phyloP scores from a whole-genome alignment of 495 filamentous ascomycete species.

The Letharia lupina region DNA sequence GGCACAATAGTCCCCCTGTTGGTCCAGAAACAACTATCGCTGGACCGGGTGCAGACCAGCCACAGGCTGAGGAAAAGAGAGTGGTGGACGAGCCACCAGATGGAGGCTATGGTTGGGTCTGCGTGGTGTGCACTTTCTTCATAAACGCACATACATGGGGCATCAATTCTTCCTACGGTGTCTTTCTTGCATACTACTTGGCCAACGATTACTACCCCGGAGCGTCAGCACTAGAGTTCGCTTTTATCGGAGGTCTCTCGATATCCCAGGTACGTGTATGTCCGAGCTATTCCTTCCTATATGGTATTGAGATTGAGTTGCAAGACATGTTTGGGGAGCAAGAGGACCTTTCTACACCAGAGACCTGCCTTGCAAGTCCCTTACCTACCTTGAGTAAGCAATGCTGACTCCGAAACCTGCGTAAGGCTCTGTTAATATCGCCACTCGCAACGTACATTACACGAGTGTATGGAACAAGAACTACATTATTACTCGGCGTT shows the following conservation, averaged over 20 bases:
- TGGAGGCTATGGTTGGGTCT: constrained; percentile 56
- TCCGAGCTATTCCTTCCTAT: too few relatives aligned
- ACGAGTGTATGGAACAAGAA: constrained; percentile 42
- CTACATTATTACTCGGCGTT: constrained; percentile 46
- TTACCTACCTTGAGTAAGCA: too few relatives aligned
- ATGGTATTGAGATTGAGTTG: too few relatives aligned
- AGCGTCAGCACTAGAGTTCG: constrained; percentile 49
- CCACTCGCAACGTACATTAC: constrained; percentile 49
- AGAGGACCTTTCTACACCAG: too few relatives aligned
- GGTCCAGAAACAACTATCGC: neutral
- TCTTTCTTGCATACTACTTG: constrained; percentile 60
- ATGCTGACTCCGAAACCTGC: too few relatives aligned
- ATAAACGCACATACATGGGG: constrained; percentile 57
- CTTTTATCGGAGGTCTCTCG: constrained; percentile 62
- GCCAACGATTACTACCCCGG: constrained; percentile 46
- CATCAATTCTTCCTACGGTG: constrained; percentile 46
- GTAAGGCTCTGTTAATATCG: constrained; percentile 45
- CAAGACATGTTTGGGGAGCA: too few relatives aligned
- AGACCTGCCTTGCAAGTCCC: too few relatives aligned
- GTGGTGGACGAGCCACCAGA: constrained; percentile 38
- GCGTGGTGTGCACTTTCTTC: constrained; percentile 42
- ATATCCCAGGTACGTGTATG: constrained; percentile 34
- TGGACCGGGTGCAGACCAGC: constrained; percentile 1
- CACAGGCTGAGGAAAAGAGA: constrained; percentile 8
- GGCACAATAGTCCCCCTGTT: neutral